Base-by-base conservation (phyloP, 2,329 filamentous ascomycete species). In the Cytospora chrysosperma region DNA sequence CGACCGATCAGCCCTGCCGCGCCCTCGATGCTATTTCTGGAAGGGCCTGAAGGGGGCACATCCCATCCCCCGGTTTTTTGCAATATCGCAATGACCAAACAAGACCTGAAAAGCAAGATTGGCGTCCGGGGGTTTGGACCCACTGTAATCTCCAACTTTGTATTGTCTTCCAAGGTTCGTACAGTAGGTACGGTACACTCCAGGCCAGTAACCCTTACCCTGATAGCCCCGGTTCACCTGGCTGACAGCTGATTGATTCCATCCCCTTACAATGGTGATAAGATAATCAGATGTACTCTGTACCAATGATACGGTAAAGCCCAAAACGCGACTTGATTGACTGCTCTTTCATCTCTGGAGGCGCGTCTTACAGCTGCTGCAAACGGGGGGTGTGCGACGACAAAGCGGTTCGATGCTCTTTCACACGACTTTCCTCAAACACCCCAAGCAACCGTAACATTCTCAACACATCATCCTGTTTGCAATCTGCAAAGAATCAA, bases 131-230 rank as follows among this genome's bases (percentile, higher is more conserved):
- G 43, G 43, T 47, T 47, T 9, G n/a, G 3, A 19, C 21, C 43
- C 43, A 47, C 43, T 47, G n/a, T 47, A 47, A 47, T 47, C n/a
- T 47, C 43, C n/a, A n/a, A n/a, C n/a, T n/a, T n/a, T n/a, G n/a
- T n/a, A n/a, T n/a, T n/a, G n/a, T n/a, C n/a, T n/a, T n/a, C n/a
- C n/a, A n/a, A n/a, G n/a, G n/a, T n/a, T n/a, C n/a, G n/a, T n/a
- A n/a, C n/a, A n/a, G n/a, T n/a, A n/a, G n/a, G n/a, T n/a, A n/a
- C n/a, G n/a, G n/a, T n/a, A n/a, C n/a, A 24, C 4, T 40, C 15
- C 15, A 21, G n/a, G 9, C 32, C 12, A 47, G 24, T 10, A 47
- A 47, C 43, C 59, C 59, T 61, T 55, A 61, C 59, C 59, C 59
- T 37, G 15, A 49, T 12, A 2, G 3, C 7, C 13, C 24, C 28